Evolutionary conservation across 2,329 filamentous ascomycete species (phyloP).

Genomic region (Chrysoporthe puriensis): DNA sequence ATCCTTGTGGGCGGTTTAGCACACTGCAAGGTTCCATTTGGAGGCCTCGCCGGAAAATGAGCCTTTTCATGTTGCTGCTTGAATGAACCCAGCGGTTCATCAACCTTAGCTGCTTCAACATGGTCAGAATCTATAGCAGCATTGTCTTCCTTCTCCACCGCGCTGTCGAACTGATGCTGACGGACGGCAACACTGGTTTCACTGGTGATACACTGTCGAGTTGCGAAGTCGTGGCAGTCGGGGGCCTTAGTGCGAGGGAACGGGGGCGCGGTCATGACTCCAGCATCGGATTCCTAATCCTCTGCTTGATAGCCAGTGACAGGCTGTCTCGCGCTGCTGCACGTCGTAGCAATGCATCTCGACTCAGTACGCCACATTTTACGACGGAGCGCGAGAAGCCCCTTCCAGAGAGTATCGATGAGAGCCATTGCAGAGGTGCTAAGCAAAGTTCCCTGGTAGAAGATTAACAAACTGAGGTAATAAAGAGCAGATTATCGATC

Average conservation of each 20-base stretch:
- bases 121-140: background rate
- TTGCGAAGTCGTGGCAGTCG: background rate
- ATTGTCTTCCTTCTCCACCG: background rate
- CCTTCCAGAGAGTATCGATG: background rate
- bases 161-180: background rate
- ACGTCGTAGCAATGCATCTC: background rate
- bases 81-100: no score
- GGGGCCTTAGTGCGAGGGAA: background rate
- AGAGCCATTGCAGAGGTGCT: no score
- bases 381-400: background rate
- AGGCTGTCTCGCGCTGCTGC: background rate
- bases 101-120: no score
- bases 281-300: conserved; percentile 5
- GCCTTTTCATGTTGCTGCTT: no score
- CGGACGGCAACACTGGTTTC: background rate
- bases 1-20: background rate
- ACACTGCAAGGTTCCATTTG: no score
- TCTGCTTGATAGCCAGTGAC: background rate
- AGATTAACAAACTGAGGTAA: background rate
- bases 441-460: background rate
- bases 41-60: no score
- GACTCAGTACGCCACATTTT: background rate
- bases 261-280: background rate
- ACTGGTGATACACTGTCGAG: background rate
- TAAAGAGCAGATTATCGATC: no score